These are phyloP conservation scores for Geranium brycei DNA, from an alignment of 345 rosid species.

Conservation along the genomic window DNA sequence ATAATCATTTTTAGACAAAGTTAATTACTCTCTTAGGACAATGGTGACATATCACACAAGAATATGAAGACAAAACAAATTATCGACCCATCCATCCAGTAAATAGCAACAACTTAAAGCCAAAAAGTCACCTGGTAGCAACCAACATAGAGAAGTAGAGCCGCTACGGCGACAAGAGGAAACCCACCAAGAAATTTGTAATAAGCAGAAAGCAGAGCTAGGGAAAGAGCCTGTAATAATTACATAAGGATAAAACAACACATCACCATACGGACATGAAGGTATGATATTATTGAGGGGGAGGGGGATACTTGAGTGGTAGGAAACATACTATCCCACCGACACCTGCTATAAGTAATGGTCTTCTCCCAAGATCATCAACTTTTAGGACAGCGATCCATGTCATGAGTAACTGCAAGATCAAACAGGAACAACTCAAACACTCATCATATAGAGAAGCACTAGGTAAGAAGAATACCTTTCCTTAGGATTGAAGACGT, in stretches of 20 bases:
- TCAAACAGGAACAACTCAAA: conserved; percentile 9
- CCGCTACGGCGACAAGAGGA: conserved; percentile 68
- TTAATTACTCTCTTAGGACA: background rate
- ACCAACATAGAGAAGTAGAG: conserved; percentile 83
- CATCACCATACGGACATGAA: background rate
- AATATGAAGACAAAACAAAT: background rate
- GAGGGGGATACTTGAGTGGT: background rate
- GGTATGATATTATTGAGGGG: background rate
- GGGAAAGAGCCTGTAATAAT: conserved; percentile 55
- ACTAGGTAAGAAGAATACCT: background rate
- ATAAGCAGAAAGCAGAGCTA: conserved; percentile 75
- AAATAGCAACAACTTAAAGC: conserved; percentile 2
- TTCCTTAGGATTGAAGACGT: background rate
- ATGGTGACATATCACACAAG: too few species aligned
- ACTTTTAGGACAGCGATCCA: conserved; percentile 72
- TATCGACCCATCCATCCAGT: too few species aligned
- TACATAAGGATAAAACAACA: conserved; percentile 2
- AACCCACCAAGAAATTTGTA: conserved; percentile 55
- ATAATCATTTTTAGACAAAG: conserved; percentile 7
- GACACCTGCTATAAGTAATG: conserved; percentile 83
- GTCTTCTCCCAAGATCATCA: conserved; percentile 91
- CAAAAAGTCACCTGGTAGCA: conserved; percentile 67
- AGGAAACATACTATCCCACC: conserved; percentile 58
- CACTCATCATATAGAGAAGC: conserved; percentile 1
- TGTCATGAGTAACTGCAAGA: conserved; percentile 65